Conservation (phyloP, 2,329 filamentous ascomycete genomes). For the Paraconiothyrium brasiliense region DNA sequence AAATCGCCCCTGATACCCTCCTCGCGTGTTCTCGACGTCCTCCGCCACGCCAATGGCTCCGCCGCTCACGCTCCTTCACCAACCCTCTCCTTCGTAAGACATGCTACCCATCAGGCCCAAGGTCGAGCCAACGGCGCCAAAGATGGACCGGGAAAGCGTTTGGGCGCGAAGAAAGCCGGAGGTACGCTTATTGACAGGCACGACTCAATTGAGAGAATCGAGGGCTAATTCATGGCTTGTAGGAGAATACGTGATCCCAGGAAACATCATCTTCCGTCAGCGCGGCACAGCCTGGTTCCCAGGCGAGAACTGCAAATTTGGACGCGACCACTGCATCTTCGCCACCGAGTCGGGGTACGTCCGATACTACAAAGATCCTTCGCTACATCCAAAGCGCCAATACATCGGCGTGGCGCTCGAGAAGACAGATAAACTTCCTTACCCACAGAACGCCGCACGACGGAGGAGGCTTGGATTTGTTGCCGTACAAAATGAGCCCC, state of each 20-base stretch:
- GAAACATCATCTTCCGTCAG: conserved; percentile 98
- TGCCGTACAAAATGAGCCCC: conserved; percentile 53
- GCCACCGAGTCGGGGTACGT: conserved; percentile 88
- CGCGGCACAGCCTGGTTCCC: conserved; percentile 94
- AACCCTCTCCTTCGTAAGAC: conserved; percentile 60
- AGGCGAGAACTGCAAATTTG: conserved; percentile 94
- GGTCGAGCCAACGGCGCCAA: conserved; percentile 75
- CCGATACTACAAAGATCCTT: conserved; percentile 93
- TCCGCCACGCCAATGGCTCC: conserved; percentile 45
- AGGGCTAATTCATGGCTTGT: conserved; percentile 26
- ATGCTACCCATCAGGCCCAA: conserved; percentile 72
- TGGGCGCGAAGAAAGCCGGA: conserved; percentile 92
- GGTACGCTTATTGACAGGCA: conserved; percentile 61
- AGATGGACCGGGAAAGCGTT: conserved; percentile 80
- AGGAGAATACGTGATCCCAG: conserved; percentile 93
- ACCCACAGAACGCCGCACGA: conserved; percentile 76
- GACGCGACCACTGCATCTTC: conserved; percentile 95
- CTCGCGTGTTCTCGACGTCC: conserved; percentile 40
- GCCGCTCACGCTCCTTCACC: conserved; percentile 35
- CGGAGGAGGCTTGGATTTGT: conserved; percentile 80
- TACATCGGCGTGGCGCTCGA: conserved; percentile 95
- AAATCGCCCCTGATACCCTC: conserved; percentile 35
- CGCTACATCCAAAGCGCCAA: conserved; percentile 82
- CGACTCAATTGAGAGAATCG: neutral
- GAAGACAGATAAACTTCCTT: conserved; percentile 81